Base-by-base conservation (phyloP, 805 yeast species). In the Candida nanaspora region DNA sequence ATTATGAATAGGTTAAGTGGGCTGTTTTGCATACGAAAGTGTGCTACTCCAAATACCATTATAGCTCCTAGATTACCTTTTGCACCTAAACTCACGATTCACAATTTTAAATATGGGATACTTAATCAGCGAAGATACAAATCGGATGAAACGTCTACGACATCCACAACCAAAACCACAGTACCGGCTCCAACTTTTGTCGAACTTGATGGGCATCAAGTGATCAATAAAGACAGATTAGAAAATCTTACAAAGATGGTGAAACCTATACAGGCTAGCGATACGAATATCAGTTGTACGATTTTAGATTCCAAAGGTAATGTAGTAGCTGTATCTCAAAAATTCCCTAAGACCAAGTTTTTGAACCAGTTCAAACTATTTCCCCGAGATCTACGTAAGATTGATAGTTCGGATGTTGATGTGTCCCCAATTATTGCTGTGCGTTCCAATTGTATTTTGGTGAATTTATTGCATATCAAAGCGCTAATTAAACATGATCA, bases 361-460 rank as follows among this genome's bases (percentile, higher is more conserved):
- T 69, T 91, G 9, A 69, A 63, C 41, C 79, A 83, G 35, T 83
- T 87, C 59, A 76, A 80, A 20, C 58, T 89, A 22, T 86, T 81
- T 47, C 95, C 97, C 2, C 68, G 97, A 62, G 97, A 89, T 59
- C 65, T 89, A 46, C 63, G 97, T 25, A 88, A 86, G 54, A 82
- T 89, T 39, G 96, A 91, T 53, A 68, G 80, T 4, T 69, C 84
- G 1, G 66, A 77, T 30, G 72, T 76, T 41, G 95, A 87, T 59
- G 86, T 91, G 18, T 89, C 89, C 3, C 98, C 98, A 0, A 78
- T 87, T 16, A 82, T 93, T 35, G 80, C 89, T 44, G 87, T 88
- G 19, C 72, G 97, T 44, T 71, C 76, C 21, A 74, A 76, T 47
- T 82, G 94, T 39, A 84, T 91, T 16, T 66, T 93, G 40, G 78